Percentiles rank a stretch among this genome's conserved stretches.
phyloP scores from a whole-genome alignment of 345 rosid genomes.

The Barbarea vulgaris region DNA sequence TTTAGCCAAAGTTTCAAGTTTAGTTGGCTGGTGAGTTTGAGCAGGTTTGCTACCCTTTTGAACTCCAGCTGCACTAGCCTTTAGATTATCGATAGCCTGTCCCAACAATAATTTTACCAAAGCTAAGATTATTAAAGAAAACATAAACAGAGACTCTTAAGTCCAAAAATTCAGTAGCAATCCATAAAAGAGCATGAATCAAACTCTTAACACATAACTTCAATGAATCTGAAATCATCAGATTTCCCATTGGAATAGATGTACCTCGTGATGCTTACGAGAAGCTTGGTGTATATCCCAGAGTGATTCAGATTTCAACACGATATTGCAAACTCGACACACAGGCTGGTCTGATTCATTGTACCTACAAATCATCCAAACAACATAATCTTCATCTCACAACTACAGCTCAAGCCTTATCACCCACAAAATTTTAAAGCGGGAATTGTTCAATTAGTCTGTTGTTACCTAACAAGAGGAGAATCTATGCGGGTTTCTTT shows the following conservation, averaged over 20 bases:
- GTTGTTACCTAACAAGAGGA: constrained; percentile 75
- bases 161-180: constrained; percentile 3
- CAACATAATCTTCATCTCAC: not conserved
- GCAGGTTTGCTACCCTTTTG: constrained; percentile 34
- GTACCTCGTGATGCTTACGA: constrained; percentile 87
- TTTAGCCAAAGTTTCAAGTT: constrained; percentile 39
- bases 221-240: not conserved
- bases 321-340: constrained; percentile 80
- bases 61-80: constrained; percentile 62
- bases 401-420: not conserved
- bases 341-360: constrained; percentile 88
- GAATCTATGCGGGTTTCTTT: constrained; percentile 82
- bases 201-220: not conserved
- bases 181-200: not conserved
- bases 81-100: constrained; percentile 65
- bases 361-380: constrained; percentile 53
- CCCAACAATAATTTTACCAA: constrained; percentile 1
- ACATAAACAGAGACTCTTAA: constrained; percentile 2
- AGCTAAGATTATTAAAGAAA: constrained; percentile 6
- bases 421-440: not conserved
- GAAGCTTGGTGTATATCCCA: constrained; percentile 99
- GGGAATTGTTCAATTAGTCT: not conserved
- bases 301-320: constrained; percentile 74
- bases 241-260: not conserved
- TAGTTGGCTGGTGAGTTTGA: constrained; percentile 29